Evolutionary conservation across 1,139 yeast genomes (phyloP).

Genomic region (Saccharomyces hybrid): DNA sequence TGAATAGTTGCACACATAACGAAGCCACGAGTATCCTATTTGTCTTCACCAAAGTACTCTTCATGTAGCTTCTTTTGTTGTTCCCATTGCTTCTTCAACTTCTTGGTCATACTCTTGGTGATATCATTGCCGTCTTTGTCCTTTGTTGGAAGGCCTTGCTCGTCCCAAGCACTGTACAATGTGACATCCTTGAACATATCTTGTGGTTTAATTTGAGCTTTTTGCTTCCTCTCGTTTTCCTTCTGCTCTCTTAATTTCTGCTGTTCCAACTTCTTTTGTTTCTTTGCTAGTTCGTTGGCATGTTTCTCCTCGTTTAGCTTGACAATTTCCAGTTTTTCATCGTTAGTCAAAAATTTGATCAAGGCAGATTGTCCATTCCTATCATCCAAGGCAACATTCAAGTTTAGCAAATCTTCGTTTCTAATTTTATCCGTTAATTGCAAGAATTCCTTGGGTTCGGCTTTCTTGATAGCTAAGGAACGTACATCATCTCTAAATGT

Average conservation of each 20-base stretch:
- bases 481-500: conserved; percentile 78
- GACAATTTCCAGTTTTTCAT: conserved; percentile 60
- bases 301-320: conserved; percentile 52
- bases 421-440: conserved; percentile 52
- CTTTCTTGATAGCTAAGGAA: conserved; percentile 57
- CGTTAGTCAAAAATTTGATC: conserved; percentile 65
- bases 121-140: conserved; percentile 75
- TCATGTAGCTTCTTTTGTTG: conserved; percentile 76
- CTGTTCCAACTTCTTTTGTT: conserved; percentile 38
- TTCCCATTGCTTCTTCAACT: conserved; percentile 66
- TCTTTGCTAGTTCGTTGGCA: conserved; percentile 43
- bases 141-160: conserved; percentile 70
- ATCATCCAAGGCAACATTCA: conserved; percentile 85
- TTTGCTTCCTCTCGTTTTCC: conserved; percentile 57
- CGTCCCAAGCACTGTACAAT: conserved; percentile 70
- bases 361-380: conserved; percentile 65
- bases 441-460: conserved; percentile 48
- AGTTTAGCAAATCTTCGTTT: conserved; percentile 54
- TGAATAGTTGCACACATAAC: neutral
- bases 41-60: conserved; percentile 38
- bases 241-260: conserved; percentile 44
- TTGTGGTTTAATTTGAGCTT: conserved; percentile 60
- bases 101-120: conserved; percentile 81
- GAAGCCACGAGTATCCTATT: neutral
- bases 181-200: conserved; percentile 59